Evolutionary conservation across 352 stramenopile genomes (phyloP), one percentile per base, ranked within the genome.

Genomic region (Pythium scleroteichum): DNA sequence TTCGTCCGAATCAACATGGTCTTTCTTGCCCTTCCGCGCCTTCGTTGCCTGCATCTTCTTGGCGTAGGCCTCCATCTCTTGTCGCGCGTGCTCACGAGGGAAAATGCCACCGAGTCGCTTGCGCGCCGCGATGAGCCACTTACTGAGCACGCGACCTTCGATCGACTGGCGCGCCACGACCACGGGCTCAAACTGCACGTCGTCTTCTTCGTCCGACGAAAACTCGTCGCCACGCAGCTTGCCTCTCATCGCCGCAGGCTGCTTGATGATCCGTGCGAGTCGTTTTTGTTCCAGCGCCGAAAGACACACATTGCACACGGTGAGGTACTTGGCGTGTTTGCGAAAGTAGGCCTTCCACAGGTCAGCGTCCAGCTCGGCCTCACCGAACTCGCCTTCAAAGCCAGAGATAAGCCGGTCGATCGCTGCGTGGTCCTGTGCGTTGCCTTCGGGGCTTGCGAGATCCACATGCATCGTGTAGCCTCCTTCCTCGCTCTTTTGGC

Each of bases 301-400:
- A 26, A 93, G 63, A 62, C 96, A 99, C 45, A 96, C 81, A 57
- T 98, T 97, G 76, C 95, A 98, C 20, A 96, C 82, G 39, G 96
- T 99, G 51, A 96, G 82, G 69, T 94, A 98, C 47, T 74, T 75
- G 13, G 94, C 96, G 58, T 97, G 86, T 66, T 96, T 94, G 60
- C 94, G 82, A 69, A 99, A 98, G 77, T 95, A 99, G 20, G 96
- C 94, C 77, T 98, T 98, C 96, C 96, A 99, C 4, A 98, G 73
- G 65, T 97, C 90, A 0, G 78, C 63, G 57, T 98, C 89, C 55
- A 87, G 79, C 71, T 98, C 94, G 40, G 82, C 59, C 19, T 81
- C 71, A 26, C 89, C 91, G 62, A 97, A 97, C 45, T 92, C 78
- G 13, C 26, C 67, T 53, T 94, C 83, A 51, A 92, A 94, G 14